Conservation (phyloP, 2,329 filamentous ascomycete species). For the Aspergillus fijiensis region DNA sequence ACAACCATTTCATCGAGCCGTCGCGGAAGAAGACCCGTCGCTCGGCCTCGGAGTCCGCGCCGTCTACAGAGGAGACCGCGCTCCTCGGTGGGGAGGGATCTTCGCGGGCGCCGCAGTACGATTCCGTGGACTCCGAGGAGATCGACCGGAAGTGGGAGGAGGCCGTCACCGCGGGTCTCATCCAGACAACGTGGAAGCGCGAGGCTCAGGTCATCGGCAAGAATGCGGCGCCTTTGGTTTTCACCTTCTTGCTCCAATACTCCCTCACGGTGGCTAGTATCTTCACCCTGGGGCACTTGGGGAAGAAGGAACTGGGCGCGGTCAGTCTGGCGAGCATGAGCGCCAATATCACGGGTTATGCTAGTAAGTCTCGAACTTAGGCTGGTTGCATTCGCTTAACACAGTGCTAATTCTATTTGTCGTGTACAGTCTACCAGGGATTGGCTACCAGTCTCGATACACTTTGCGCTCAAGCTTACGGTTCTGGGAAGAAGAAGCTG, state of each 20-base stretch:
- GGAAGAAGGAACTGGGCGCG: slow-evolving; percentile 67
- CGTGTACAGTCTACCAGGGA: slow-evolving; percentile 67
- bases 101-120: slow-evolving; percentile 47
- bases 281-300: slow-evolving; percentile 74
- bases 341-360: slow-evolving; percentile 74
- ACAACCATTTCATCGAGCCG: slow-evolving; percentile 56
- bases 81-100: slow-evolving; percentile 41
- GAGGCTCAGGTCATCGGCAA: slow-evolving; percentile 77
- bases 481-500: slow-evolving; percentile 82
- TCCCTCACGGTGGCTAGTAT: slow-evolving; percentile 80
- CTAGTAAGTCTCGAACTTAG: slow-evolving; percentile 12
- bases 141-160: slow-evolving; percentile 79
- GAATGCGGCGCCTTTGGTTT: slow-evolving; percentile 69
- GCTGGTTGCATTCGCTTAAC: not conserved
- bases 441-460: slow-evolving; percentile 89
- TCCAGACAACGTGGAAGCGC: slow-evolving; percentile 87
- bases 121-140: slow-evolving; percentile 51
- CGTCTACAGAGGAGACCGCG: slow-evolving; percentile 48
- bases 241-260: slow-evolving; percentile 78
- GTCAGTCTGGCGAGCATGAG: slow-evolving; percentile 74
- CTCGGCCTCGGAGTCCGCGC: slow-evolving; percentile 8
- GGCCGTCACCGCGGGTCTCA: slow-evolving; percentile 74
- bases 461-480: slow-evolving; percentile 89
- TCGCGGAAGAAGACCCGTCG: slow-evolving; percentile 8
- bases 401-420: not conserved